Percentiles rank a stretch among this genome's conserved stretches.
Conservation (phyloP, 129 eudicot genomes). For the Artemisia tridentata region DNA sequence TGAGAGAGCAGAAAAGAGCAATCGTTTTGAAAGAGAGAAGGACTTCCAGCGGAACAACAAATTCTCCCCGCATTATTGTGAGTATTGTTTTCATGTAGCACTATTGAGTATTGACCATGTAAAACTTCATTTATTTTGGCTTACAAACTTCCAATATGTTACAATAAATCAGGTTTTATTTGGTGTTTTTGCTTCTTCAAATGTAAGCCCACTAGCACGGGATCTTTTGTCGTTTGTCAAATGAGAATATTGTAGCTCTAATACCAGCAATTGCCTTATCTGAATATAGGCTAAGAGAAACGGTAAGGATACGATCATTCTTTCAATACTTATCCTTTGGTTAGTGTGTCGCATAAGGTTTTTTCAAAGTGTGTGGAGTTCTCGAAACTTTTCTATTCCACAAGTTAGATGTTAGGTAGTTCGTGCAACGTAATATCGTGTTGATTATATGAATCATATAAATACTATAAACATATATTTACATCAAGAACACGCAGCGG, state of each 20-base stretch:
- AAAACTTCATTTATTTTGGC: conserved; percentile 3
- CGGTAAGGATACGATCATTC: too few relatives aligned
- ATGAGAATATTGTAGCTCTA: conserved; percentile 34
- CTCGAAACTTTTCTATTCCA: too few relatives aligned
- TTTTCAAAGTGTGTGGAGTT: too few relatives aligned
- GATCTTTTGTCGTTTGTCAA: conserved; percentile 59
- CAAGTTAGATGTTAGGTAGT: too few relatives aligned
- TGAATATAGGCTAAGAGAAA: too few relatives aligned
- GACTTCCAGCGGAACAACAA: conserved; percentile 52
- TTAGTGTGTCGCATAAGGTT: too few relatives aligned
- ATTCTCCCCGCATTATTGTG: conserved; percentile 93
- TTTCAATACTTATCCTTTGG: too few relatives aligned
- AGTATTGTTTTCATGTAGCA: conserved; percentile 14
- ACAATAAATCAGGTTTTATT: conserved; percentile 56
- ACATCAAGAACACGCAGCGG: too few relatives aligned
- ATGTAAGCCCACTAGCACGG: conserved; percentile 50
- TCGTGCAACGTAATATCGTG: too few relatives aligned
- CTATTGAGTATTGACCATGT: not conserved
- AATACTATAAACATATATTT: too few relatives aligned
- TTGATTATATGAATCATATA: too few relatives aligned
- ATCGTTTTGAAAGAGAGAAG: conserved; percentile 71
- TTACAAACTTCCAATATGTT: not conserved
- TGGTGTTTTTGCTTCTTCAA: too few relatives aligned
- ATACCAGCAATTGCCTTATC: conserved; percentile 63
- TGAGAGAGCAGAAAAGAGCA: conserved; percentile 79